A percentile compares a stretch with the other conserved stretches of the same genome.
Evolutionary conservation across 148 eudicot species (phyloP).

Genomic region (Euryodendron excelsum): DNA sequence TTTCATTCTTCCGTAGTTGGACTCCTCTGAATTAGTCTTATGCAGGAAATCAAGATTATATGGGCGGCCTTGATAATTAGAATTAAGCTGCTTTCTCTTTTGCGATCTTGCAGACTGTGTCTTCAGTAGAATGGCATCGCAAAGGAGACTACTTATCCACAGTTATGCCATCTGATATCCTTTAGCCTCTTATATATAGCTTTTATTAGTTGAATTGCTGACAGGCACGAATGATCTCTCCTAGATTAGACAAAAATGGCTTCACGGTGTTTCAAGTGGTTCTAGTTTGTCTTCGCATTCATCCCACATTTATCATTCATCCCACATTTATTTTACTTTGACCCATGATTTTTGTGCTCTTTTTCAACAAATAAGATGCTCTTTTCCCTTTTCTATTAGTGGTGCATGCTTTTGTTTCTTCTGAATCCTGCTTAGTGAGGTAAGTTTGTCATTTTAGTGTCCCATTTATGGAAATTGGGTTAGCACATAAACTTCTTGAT

Average conservation of each 20-base stretch:
- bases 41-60: neutral
- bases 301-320: no score
- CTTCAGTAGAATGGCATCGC: conserved; percentile 97
- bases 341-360: neutral
- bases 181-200: conserved; percentile 33
- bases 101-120: conserved; percentile 62
- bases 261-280: neutral
- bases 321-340: neutral
- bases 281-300: neutral
- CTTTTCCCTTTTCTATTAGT: neutral
- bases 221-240: neutral
- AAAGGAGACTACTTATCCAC: conserved; percentile 94
- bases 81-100: conserved; percentile 1
- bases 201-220: neutral
- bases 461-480: neutral
- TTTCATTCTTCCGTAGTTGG: neutral
- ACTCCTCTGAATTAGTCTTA: neutral
- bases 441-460: neutral
- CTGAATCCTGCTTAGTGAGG: neutral
- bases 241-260: neutral
- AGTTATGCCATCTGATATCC: conserved; percentile 96
- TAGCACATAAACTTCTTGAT: neutral
- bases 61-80: neutral
- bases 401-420: neutral
- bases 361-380: neutral